phyloP scores from a whole-genome alignment of 1,284 basidiomycete genomes.

The Bjerkandera adusta region DNA sequence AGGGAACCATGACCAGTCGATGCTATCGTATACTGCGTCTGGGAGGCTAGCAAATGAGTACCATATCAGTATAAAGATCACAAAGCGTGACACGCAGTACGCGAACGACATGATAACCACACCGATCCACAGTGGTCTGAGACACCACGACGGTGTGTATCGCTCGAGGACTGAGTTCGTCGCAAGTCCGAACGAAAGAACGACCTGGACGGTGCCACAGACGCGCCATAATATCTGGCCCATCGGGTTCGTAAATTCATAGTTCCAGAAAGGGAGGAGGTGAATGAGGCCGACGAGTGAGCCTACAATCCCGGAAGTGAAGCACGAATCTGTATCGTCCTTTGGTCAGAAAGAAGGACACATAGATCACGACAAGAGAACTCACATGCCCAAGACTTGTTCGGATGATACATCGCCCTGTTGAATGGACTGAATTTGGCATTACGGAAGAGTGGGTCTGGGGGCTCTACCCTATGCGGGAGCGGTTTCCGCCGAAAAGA shows the following conservation, averaged over 20 bases:
- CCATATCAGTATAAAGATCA: neutral
- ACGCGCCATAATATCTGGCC: conserved; percentile 3
- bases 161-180: neutral
- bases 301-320: neutral
- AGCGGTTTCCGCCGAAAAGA: too few species aligned
- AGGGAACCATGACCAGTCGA: conserved; percentile 3
- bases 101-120: neutral
- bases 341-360: neutral
- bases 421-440: conserved; percentile 1
- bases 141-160: too few species aligned
- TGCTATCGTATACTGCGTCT: neutral
- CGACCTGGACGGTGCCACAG: too few species aligned
- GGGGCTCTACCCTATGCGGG: too few species aligned
- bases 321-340: neutral
- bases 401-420: neutral
- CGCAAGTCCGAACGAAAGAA: too few species aligned
- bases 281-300: conserved; percentile 1
- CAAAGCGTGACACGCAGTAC: neutral
- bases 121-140: neutral
- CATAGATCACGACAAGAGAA: too few species aligned
- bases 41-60: conserved; percentile 1
- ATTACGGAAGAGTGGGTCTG: neutral
- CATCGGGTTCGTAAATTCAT: neutral
- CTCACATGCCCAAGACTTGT: neutral
- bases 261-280: neutral